phyloP scores from a whole-genome alignment of 163 green algal species.

The Scenedesmus sp. region DNA sequence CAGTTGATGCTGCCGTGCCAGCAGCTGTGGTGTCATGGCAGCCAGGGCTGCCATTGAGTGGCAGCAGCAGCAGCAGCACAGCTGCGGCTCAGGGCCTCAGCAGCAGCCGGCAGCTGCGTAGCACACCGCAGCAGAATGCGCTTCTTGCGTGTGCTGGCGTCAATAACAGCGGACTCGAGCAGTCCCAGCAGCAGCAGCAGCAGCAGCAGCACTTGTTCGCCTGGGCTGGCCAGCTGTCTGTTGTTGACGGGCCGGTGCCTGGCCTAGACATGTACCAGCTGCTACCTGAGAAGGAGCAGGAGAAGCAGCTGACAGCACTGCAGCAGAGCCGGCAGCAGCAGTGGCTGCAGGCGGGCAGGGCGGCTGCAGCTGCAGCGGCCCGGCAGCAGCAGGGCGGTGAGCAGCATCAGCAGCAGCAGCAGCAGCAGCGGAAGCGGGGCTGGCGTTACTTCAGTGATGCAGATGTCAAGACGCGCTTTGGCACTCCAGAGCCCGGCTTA shows the following conservation, averaged over 20 bases:
- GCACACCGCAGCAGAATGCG: not conserved
- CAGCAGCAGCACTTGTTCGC: not conserved
- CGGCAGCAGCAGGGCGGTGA: not conserved
- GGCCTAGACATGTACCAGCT: slow-evolving; percentile 40
- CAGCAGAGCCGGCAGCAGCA: slow-evolving; percentile 4
- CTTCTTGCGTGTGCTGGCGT: slow-evolving; percentile 9
- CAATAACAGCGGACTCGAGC: not conserved
- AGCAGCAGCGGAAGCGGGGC: not conserved
- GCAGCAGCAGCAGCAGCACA: not conserved
- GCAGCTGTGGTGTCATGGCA: slow-evolving; percentile 5
- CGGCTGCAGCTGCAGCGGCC: slow-evolving; percentile 1
- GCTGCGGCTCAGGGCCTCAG: not conserved
- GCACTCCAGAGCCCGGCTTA: not conserved
- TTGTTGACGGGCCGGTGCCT: not conserved
- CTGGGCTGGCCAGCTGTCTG: not conserved
- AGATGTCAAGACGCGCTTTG: not conserved
- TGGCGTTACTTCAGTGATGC: slow-evolving; percentile 19
- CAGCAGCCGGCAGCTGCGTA: not conserved
- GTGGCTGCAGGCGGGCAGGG: not conserved
- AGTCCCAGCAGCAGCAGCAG: slow-evolving; percentile 13
- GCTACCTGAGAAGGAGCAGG: slow-evolving; percentile 13
- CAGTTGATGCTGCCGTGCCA: slow-evolving; percentile 12
- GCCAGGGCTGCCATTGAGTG: no score
- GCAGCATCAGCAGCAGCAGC: slow-evolving; percentile 5
- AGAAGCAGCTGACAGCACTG: not conserved